Percentiles rank a stretch among this genome's conserved stretches.
phyloP scores from a whole-genome alignment of 495 filamentous ascomycete species.

The Neurospora sp. region DNA sequence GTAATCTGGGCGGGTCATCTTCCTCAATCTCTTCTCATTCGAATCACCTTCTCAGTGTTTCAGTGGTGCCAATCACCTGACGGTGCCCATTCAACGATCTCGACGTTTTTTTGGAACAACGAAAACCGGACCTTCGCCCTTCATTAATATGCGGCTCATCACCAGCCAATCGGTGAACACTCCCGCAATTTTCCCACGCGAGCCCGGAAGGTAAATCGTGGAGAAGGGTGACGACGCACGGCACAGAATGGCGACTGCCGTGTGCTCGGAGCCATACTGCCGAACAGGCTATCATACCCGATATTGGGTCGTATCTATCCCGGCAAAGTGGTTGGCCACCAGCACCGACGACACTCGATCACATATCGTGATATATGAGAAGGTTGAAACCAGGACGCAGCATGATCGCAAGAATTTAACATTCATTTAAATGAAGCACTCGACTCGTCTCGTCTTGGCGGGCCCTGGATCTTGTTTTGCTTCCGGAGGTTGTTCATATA shows the following conservation, averaged over 20 bases:
- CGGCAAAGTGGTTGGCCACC: conserved; percentile 7
- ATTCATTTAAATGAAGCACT: neutral
- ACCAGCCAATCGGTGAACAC: neutral
- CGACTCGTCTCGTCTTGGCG: conserved; percentile 9
- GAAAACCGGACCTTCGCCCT: neutral
- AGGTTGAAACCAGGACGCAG: no score
- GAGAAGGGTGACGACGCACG: neutral
- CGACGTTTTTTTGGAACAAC: neutral
- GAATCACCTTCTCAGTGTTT: neutral
- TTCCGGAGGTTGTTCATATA: neutral
- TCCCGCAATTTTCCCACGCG: neutral
- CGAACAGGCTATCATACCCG: conserved; percentile 19
- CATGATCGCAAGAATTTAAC: no score
- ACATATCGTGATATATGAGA: no score
- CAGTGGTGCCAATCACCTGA: neutral
- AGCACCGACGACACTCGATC: neutral
- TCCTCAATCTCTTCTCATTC: neutral
- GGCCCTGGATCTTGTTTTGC: neutral
- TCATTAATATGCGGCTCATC: neutral
- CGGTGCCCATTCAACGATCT: neutral
- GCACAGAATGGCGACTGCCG: conserved; percentile 6
- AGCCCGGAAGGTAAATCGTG: neutral
- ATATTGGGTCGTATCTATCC: conserved; percentile 11
- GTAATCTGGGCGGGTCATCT: neutral
- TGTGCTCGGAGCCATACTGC: conserved; percentile 11